Base-by-base conservation (phyloP, 1,139 yeast genomes). In the Suzukiozyma palmioleophila region DNA sequence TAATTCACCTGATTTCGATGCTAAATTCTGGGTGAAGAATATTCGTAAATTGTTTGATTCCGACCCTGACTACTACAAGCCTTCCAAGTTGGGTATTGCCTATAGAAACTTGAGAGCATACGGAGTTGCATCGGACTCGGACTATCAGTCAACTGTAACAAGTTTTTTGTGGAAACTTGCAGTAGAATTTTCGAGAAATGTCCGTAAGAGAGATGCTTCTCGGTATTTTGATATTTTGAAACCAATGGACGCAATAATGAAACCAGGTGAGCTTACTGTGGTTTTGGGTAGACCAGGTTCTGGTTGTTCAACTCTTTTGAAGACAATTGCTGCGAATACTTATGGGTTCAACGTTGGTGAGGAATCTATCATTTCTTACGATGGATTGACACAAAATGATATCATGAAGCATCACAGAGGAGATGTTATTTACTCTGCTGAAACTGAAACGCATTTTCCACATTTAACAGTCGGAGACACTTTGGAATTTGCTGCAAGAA, bases 41-140 rank as follows among this genome's bases (percentile, higher is more conserved):
- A 64, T 84, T 70, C 73, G 78, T 46, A 73, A 75, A 42, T 57
- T 83, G 52, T 35, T 65, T 58, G 69, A 70, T 43, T 62, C 70
- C 15, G 86, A 83, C 48, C 79, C 81, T 0, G 88, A 80, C 3
- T 73, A 79, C 52, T 84, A 77, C 59, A 79, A 80, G 50, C 79
- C 79, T 11, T 70, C 79, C 29, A 69, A 76, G 13, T 62, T 85
- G 42, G 95, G 95, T 9, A 68, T 88, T 29, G 74, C 84, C 3
- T 88, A 81, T 69, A 73, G 75, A 43, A 64, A 84, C 50, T 62
- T 88, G 48, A 63, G 84, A 41, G 94, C 90, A 1, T 75, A 71
- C 47, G 96, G 96, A 43, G 73, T 74, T 43, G 89, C 92, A 9
- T 69, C 84, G 4, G 94, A 84, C 53, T 75, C 89, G 2, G 92